A percentile compares a stretch with the other conserved stretches of the same genome.
phyloP scores from a whole-genome alignment of 192 early-diverging fungal genomes.

The Dissophora ornata region DNA sequence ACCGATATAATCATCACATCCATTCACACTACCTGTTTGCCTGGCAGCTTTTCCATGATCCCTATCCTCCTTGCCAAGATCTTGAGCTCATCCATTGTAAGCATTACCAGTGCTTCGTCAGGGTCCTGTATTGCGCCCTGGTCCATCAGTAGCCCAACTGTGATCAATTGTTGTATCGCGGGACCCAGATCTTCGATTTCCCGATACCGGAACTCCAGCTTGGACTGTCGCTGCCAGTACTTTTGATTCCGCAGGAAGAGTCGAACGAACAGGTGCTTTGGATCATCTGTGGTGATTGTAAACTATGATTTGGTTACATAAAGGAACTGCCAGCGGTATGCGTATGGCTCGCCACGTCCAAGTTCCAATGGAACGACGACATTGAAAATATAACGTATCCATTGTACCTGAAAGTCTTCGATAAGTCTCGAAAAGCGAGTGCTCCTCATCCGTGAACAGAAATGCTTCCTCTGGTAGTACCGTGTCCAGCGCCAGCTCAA shows the following conservation, averaged over 20 bases:
- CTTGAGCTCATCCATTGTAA: conserved; percentile 51
- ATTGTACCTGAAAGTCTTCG: conserved; percentile 40
- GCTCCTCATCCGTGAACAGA: conserved; percentile 57
- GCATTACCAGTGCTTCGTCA: conserved; percentile 30
- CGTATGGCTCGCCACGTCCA: not conserved
- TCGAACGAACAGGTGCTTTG: conserved; percentile 58
- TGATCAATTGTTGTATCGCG: conserved; percentile 30
- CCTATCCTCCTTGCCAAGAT: conserved; percentile 20
- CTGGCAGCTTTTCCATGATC: conserved; percentile 27
- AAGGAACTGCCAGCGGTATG: too few relatives aligned
- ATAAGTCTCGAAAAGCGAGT: conserved; percentile 46
- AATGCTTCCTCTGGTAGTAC: conserved; percentile 55
- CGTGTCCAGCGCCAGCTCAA: conserved; percentile 53
- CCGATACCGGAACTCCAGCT: conserved; percentile 41
- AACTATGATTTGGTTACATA: too few relatives aligned
- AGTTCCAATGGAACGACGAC: not conserved
- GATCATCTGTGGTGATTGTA: conserved; percentile 50
- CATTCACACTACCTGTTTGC: conserved; percentile 20
- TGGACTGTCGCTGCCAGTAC: conserved; percentile 45
- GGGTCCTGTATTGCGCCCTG: conserved; percentile 17
- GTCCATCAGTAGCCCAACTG: conserved; percentile 33
- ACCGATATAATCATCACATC: not conserved
- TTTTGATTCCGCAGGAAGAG: conserved; percentile 55
- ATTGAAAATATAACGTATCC: too few relatives aligned
- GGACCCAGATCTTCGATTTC: conserved; percentile 34